phyloP scores from a whole-genome alignment of 805 yeast species.

The Vanderwaltozyma verrucispora region DNA sequence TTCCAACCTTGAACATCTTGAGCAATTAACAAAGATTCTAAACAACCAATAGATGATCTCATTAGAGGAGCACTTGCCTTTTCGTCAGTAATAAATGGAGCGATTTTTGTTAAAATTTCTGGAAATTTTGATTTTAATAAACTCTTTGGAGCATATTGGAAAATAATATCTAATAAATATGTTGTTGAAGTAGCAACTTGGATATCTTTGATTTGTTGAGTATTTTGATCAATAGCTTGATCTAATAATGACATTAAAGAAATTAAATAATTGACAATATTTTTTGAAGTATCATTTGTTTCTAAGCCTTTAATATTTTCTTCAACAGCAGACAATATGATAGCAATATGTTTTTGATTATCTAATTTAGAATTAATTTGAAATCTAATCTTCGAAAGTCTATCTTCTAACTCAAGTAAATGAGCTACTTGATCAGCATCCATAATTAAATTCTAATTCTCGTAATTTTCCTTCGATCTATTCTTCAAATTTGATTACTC shows the following conservation, averaged over 20 bases:
- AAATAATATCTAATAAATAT: conserved; percentile 70
- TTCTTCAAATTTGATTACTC: too few species aligned
- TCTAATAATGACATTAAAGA: conserved; percentile 75
- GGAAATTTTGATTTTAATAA: conserved; percentile 66
- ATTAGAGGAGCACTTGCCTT: conserved; percentile 71
- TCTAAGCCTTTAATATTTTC: conserved; percentile 60
- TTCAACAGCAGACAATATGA: conserved; percentile 81
- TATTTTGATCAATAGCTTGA: conserved; percentile 45
- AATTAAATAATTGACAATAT: conserved; percentile 76
- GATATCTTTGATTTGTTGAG: conserved; percentile 43
- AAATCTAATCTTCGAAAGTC: conserved; percentile 53
- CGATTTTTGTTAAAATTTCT: conserved; percentile 67
- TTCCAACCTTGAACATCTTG: conserved; percentile 80
- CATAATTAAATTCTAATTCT: conserved; percentile 6
- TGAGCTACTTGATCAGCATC: conserved; percentile 24
- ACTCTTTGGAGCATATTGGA: conserved; percentile 61
- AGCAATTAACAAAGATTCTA: conserved; percentile 67
- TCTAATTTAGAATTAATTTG: conserved; percentile 74
- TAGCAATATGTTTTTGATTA: conserved; percentile 77
- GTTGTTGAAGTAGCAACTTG: conserved; percentile 65
- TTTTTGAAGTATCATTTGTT: conserved; percentile 34
- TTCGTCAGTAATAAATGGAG: conserved; percentile 64
- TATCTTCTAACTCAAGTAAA: conserved; percentile 47
- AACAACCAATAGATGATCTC: conserved; percentile 74
- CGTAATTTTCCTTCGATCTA: neutral